Conservation (phyloP, 1,139 yeast genomes). For the Pichiaceae sp. region DNA sequence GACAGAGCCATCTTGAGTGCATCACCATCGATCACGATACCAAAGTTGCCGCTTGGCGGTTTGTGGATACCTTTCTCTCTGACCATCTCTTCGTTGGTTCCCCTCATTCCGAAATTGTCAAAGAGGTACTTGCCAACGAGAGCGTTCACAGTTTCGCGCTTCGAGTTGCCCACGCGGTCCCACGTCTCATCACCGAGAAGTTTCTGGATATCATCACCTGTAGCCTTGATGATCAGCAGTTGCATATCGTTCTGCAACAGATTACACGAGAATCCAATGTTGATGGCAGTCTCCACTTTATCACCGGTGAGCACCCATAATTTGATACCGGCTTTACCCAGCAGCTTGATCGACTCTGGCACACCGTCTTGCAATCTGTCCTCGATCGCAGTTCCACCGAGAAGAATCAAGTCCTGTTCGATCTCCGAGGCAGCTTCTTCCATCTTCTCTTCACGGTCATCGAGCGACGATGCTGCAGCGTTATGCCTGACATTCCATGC, state of each 20-base stretch:
- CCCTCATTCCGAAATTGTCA: slow-evolving; percentile 56
- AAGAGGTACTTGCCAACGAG: slow-evolving; percentile 53
- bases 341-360: slow-evolving; percentile 80
- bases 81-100: slow-evolving; percentile 49
- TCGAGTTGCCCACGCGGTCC: slow-evolving; percentile 27
- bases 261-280: slow-evolving; percentile 95
- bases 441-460: slow-evolving; percentile 68
- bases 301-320: slow-evolving; percentile 98
- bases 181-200: slow-evolving; percentile 27
- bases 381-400: slow-evolving; percentile 98
- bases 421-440: slow-evolving; percentile 74
- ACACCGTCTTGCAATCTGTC: slow-evolving; percentile 95
- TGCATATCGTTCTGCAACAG: slow-evolving; percentile 83
- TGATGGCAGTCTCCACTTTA: slow-evolving; percentile 95
- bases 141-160: slow-evolving; percentile 40
- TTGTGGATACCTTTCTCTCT: slow-evolving; percentile 63
- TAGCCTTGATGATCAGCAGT: slow-evolving; percentile 55
- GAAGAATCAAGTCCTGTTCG: slow-evolving; percentile 60
- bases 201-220: slow-evolving; percentile 35
- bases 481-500: slow-evolving; percentile 67
- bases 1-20: slow-evolving; percentile 69
- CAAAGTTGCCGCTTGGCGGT: slow-evolving; percentile 71
- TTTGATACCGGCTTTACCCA: slow-evolving; percentile 88
- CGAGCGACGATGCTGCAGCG: slow-evolving; percentile 68
- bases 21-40: slow-evolving; percentile 89